Evolutionary conservation across 495 filamentous ascomycete genomes (phyloP), one percentile per base, ranked within the genome.

Genomic region (Penicillium silybi): DNA sequence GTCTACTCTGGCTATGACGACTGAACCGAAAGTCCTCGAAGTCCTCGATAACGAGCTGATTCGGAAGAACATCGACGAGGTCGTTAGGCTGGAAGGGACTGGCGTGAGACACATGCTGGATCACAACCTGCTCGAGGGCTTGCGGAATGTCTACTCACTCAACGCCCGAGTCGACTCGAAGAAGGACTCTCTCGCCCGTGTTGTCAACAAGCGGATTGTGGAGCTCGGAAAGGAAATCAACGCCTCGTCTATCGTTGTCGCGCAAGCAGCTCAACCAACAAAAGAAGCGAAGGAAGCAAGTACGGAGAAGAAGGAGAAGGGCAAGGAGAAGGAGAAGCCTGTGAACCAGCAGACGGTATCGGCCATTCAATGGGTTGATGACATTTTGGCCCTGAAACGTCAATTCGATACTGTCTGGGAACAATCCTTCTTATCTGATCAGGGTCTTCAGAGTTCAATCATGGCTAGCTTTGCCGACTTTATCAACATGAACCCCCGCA

Each of bases 321-420:
- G 38, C n/a, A 80, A 78, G 41, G 69, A 72, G 7, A 79, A 79
- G 22, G 72, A 74, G 25, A 74, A 66, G 67, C 72, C 78, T 0
- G 66, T 77, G 18, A 86, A 81, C 41, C 79, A 79, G 53, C 80
- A 85, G 56, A 97, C 95, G 1, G 74, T 78, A 4, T 84, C 89
- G 1, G 95, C 93, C 0, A 90, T 97, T 60, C 87, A 88, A 56
- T 99, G 93, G 93, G 95, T 99, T 3, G 88, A 95, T 57, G 90
- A 93, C 46, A 87, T 97, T 1, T 72, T 99, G 18, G 65, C 67
- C 11, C 74, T 99, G 5, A 97, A 97, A 63, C 85, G 85, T 57
- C 95, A 95, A 65, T 97, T 95, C 59, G 92, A 97, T 66, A 71
- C 62, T 2, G 77, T 97, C 26, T 90, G 86, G 82, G 63, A 66